Evolutionary conservation across 2,329 filamentous ascomycete species (phyloP), one percentile per base, ranked within the genome.

Genomic region (Stagonosporopsis cucurbitacearum): DNA sequence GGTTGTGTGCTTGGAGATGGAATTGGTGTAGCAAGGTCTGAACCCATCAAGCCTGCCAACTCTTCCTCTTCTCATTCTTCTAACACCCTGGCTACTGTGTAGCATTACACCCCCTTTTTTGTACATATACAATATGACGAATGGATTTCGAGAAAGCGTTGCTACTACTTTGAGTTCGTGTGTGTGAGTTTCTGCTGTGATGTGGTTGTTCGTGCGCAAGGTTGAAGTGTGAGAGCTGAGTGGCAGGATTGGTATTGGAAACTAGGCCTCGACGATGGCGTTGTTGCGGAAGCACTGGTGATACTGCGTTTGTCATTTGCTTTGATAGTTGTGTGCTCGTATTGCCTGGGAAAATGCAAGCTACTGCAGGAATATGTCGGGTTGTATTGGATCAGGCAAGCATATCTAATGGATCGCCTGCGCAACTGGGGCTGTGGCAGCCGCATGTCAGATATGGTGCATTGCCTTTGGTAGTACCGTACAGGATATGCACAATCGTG

Each of bases 61-160:
- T 25, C 23, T n/a, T 26, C 28, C 23, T 56, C 47, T 56, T 36
- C 40, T 35, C 9, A 23, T 56, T 56, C 41, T 50, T 32, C 26
- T 32, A 13, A 19, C 23, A n/a, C 36, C n/a, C n/a, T 30, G 42
- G 53, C 53, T 56, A 56, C 53, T 56, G 53, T 43, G 53, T 56
- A 56, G 53, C 53, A 33, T 51, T 51, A 50, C 23, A 6, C 47
- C n/a, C n/a, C n/a, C 25, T 20, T 42, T 57, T 50, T 28, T 57
- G 49, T 57, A 52, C 28, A 57, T 57, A 57, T 49, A 45, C 22
- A 45, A 41, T 54, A 43, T 49, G 33, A 48, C 43, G 54, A 52
- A 57, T 57, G 54, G 54, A 57, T 57, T 57, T 52, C 48, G 44
- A 25, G n/a, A 46, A 42, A 26, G 47, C 32, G 37, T 22, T 47